Percentiles rank a stretch among this genome's conserved stretches.
These are phyloP conservation scores for Mucor circinelloides DNA, from an alignment of 371 early-diverging fungal genomes.

Conservation along the genomic window DNA sequence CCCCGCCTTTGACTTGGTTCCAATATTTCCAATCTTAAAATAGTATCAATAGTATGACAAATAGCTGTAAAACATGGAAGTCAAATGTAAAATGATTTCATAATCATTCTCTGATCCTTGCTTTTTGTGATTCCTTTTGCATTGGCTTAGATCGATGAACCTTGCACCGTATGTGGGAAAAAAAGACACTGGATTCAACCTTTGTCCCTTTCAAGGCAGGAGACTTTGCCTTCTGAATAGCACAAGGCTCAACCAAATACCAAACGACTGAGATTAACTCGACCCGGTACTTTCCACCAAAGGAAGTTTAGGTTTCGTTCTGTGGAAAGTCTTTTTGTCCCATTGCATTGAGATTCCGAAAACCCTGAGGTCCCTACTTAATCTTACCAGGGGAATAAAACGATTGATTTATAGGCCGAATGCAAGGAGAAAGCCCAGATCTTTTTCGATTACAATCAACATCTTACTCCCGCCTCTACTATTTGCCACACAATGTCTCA, in stretches of 20 bases:
- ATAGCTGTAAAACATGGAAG: not conserved
- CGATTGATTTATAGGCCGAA: not conserved
- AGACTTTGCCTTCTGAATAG: too few species aligned
- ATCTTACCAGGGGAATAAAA: not conserved
- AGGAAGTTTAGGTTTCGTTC: not conserved
- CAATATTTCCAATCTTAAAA: not conserved
- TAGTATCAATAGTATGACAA: not conserved
- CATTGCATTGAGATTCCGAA: not conserved
- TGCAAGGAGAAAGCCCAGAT: not conserved
- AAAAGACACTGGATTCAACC: too few species aligned
- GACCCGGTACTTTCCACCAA: not conserved
- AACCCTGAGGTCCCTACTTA: slow-evolving; percentile 23
- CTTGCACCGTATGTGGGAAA: not conserved
- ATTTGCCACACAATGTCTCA: not conserved
- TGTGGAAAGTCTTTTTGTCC: not conserved
- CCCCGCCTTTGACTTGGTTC: not conserved
- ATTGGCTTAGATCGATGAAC: not conserved
- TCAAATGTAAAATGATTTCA: not conserved
- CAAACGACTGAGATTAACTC: not conserved
- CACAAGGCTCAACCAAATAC: not conserved
- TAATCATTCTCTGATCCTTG: not conserved
- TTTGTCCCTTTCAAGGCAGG: too few species aligned
- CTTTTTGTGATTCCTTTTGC: not conserved
- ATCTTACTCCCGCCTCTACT: not conserved
- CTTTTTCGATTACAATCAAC: not conserved